Evolutionary conservation across 805 yeast genomes (phyloP).

Genomic region (Torulaspora maleeae): DNA sequence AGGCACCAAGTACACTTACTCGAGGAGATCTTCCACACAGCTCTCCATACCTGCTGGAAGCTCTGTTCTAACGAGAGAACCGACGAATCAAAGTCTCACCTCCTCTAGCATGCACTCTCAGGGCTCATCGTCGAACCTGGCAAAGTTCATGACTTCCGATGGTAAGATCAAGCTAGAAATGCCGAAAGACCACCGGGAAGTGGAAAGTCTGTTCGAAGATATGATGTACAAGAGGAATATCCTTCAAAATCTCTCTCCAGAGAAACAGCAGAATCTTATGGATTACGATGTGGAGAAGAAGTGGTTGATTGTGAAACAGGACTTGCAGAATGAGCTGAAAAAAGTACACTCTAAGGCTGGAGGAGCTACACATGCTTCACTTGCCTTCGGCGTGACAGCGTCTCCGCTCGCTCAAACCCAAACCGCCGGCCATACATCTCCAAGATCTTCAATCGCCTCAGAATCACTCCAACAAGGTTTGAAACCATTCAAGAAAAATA

Average conservation of each 20-base stretch:
- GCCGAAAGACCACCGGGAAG: slow-evolving; percentile 60
- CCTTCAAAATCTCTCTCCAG: slow-evolving; percentile 60
- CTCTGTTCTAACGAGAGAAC: slow-evolving; percentile 23
- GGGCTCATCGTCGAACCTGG: slow-evolving; percentile 26
- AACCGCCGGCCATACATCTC: background rate
- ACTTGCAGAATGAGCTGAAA: slow-evolving; percentile 69
- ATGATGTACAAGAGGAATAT: slow-evolving; percentile 76
- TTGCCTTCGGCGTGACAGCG: background rate
- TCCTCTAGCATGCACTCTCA: slow-evolving; percentile 29
- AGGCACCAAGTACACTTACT: slow-evolving; percentile 28
- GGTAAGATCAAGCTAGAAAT: slow-evolving; percentile 47
- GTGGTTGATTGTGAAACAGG: slow-evolving; percentile 89
- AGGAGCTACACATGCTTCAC: slow-evolving; percentile 5
- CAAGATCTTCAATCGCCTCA: slow-evolving; percentile 6
- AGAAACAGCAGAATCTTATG: slow-evolving; percentile 72
- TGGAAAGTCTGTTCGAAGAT: slow-evolving; percentile 70
- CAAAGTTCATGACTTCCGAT: slow-evolving; percentile 30
- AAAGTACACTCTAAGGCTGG: slow-evolving; percentile 40
- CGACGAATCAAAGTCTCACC: slow-evolving; percentile 25
- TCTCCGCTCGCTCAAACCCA: background rate
- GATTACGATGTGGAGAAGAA: slow-evolving; percentile 72
- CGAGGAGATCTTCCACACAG: slow-evolving; percentile 18
- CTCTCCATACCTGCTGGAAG: slow-evolving; percentile 4
- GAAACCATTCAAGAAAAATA: slow-evolving; percentile 6
- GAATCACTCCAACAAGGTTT: slow-evolving; percentile 1